Conservation (phyloP, 2,329 filamentous ascomycete species). For the Phialemoniopsis sp. region DNA sequence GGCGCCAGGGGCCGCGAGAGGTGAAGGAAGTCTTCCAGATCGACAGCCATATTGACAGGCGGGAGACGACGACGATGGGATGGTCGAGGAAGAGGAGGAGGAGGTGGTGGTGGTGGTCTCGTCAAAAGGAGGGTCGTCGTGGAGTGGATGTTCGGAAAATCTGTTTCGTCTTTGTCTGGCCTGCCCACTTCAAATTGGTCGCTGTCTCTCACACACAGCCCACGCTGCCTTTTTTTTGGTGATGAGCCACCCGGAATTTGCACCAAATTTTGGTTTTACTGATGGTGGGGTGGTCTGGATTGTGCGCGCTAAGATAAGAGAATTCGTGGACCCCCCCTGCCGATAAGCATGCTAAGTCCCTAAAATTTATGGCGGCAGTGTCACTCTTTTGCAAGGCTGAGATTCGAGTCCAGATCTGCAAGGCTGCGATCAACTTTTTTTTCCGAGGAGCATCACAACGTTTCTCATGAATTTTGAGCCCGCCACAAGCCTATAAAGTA, state of each 20-base stretch:
- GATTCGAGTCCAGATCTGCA: too few species aligned
- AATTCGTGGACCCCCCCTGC: constrained; percentile 24
- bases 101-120: constrained; percentile 6
- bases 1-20: constrained; percentile 89
- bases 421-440: constrained; percentile 19
- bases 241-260: constrained; percentile 1
- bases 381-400: constrained; percentile 26
- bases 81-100: constrained; percentile 10
- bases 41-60: constrained; percentile 68
- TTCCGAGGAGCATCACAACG: not conserved
- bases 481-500: constrained; percentile 1
- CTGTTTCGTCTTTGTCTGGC: constrained; percentile 7
- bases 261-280: constrained; percentile 17
- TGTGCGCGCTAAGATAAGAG: constrained; percentile 53
- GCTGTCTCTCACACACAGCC: constrained; percentile 6
- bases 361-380: too few species aligned
- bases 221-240: constrained; percentile 24
- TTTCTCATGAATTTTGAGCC: not conserved
- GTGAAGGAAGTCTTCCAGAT: constrained; percentile 85
- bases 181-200: constrained; percentile 18
- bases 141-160: too few species aligned
- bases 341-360: too few species aligned
- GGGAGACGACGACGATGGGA: constrained; percentile 10
- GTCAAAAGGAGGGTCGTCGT: not conserved
- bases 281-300: constrained; percentile 36